Evolutionary conservation across 495 filamentous ascomycete genomes (phyloP).

Genomic region (Neurospora sp.): DNA sequence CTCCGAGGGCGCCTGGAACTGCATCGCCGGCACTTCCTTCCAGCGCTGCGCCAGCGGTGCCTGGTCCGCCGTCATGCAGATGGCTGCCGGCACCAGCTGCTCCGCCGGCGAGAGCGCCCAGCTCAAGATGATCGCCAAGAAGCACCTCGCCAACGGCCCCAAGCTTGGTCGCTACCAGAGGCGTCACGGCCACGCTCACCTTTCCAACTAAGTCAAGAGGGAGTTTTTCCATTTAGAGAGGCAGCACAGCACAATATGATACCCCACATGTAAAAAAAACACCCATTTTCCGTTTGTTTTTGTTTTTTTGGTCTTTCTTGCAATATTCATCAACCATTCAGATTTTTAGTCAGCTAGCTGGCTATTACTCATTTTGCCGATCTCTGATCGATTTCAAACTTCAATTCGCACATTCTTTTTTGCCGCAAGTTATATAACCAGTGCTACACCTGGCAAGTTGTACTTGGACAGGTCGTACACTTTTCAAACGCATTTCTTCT

Average conservation of each 20-base stretch:
- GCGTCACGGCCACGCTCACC: not conserved
- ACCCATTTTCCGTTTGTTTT: not conserved
- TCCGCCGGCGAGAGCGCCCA: conserved; percentile 37
- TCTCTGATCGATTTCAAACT: not conserved
- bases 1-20: conserved; percentile 53
- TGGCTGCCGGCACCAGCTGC: conserved; percentile 54
- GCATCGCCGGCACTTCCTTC: conserved; percentile 49
- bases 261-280: not conserved
- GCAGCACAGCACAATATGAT: not conserved
- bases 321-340: not conserved
- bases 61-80: conserved; percentile 43
- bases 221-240: not conserved
- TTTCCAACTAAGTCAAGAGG: not conserved
- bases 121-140: conserved; percentile 24
- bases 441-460: not conserved
- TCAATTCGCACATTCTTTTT: not conserved
- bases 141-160: not conserved
- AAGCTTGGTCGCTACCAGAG: not conserved
- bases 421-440: not conserved
- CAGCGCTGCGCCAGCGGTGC: conserved; percentile 54
- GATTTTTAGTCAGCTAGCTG: not conserved
- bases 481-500: not conserved
- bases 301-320: not conserved
- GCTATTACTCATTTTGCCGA: not conserved
- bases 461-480: not conserved